These are phyloP conservation scores for Juglanconis sp. DNA, from an alignment of 2,329 filamentous ascomycete genomes.

Conservation along the genomic window DNA sequence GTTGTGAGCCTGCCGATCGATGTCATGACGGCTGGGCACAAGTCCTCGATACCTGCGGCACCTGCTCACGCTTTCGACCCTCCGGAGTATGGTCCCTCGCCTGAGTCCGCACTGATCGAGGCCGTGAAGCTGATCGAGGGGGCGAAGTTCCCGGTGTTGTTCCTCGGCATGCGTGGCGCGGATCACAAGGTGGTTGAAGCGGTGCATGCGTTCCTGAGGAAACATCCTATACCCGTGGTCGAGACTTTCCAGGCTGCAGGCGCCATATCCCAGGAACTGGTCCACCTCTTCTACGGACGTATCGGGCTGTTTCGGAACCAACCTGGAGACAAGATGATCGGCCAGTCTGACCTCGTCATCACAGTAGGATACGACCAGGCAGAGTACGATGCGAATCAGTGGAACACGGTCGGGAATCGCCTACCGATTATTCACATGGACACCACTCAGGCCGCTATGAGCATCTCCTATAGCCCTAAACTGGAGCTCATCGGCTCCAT, in stretches of 20 bases:
- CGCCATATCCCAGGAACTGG: conserved; percentile 39
- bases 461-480: conserved; percentile 37
- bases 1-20: conserved; percentile 44
- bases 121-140: conserved; percentile 32
- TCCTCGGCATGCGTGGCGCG: conserved; percentile 42
- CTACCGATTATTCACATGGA: conserved; percentile 42
- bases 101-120: conserved; percentile 27
- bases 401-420: conserved; percentile 36
- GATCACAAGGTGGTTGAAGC: conserved; percentile 37
- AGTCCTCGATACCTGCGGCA: conserved; percentile 33
- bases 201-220: conserved; percentile 38
- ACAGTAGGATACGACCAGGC: conserved; percentile 45
- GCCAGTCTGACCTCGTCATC: conserved; percentile 40
- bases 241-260: conserved; percentile 50
- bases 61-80: conserved; percentile 35
- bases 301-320: conserved; percentile 48
- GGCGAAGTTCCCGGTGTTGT: conserved; percentile 40
- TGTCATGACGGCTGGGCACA: conserved; percentile 36
- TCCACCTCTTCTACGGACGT: conserved; percentile 43
- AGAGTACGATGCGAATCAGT: conserved; percentile 43
- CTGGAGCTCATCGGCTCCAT: conserved; percentile 42
- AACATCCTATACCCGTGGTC: conserved; percentile 42
- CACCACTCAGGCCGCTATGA: conserved; percentile 37
- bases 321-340: conserved; percentile 41
- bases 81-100: conserved; percentile 38